Base-by-base conservation (phyloP, 192 early-diverging fungal genomes). In the Coemansia sp. region DNA sequence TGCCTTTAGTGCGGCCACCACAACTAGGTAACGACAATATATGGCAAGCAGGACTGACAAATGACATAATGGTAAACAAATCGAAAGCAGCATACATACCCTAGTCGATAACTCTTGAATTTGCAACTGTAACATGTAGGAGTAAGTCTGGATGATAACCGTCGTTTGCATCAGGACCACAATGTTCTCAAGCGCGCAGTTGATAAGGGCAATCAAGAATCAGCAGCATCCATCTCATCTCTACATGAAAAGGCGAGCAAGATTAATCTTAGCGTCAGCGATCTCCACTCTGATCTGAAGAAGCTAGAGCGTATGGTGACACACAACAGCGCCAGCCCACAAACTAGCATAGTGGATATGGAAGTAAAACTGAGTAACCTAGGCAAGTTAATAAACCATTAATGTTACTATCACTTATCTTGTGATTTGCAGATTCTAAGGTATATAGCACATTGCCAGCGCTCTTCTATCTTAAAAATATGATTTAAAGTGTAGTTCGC, bases 211-310 rank as follows among this genome's bases (percentile, higher is more conserved):
- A 59, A 55, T 51, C 79, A 76, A 19, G 79, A 82, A 9, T 61
- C 59, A 5, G 50, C 58, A 0, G 46, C 42, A 11, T 70, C 79
- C 8, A 69, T 82, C n/a, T 51, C 74, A 6, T 76, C 71, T 1
- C 53, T 82, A 7, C 79, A 76, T 25, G 79, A 82, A 58, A 82
- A 82, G 42, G 23, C 71, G 10, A 82, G 79, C 62, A 76, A 67
- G 42, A 59, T 76, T 29, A 82, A 74, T 33, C 64, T 82, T 20
- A 72, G 79, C 29, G 54, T 82, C 29, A 73, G 71, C 42, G 79
- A 82, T 25, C 54, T 82, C 46, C 79, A 82, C 31, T 73, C 79
- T 2, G 79, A 82, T 31, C 58, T 82, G 17, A 82, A 82, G 23
- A 74, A 66, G 23, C 36, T 82, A 19, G 79, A 82, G 46, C 59